A percentile compares a stretch with the other conserved stretches of the same genome.
Evolutionary conservation across 1,139 yeast species (phyloP).

Genomic region (Sugiyamaella sp.): DNA sequence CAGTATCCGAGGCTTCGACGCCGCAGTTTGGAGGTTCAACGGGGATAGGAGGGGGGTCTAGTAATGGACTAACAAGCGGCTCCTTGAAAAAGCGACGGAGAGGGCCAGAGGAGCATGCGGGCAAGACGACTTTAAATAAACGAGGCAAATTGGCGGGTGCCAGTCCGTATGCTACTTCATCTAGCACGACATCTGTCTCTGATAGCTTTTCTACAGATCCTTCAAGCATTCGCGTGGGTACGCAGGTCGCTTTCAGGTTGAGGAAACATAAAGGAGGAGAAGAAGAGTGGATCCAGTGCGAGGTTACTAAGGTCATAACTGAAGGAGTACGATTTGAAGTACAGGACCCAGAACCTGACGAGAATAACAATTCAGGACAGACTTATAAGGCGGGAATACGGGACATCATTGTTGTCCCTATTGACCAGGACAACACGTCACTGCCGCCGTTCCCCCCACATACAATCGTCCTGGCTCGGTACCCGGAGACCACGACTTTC

Average conservation of each 20-base stretch:
- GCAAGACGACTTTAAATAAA: slow-evolving; percentile 9
- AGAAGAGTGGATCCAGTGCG: slow-evolving; percentile 96
- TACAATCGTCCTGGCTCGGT: slow-evolving; percentile 83
- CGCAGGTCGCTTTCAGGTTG: slow-evolving; percentile 88
- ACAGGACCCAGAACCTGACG: slow-evolving; percentile 97
- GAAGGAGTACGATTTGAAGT: slow-evolving; percentile 81
- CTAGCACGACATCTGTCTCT: neutral
- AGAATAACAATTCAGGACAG: slow-evolving; percentile 86
- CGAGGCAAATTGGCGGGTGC: slow-evolving; percentile 12
- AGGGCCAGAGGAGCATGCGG: slow-evolving; percentile 14
- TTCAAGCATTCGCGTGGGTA: slow-evolving; percentile 49
- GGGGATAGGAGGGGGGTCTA: neutral
- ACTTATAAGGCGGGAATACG: slow-evolving; percentile 79
- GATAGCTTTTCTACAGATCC: slow-evolving; percentile 2
- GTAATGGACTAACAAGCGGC: neutral
- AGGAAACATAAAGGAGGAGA: slow-evolving; percentile 54
- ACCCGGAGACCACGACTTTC: slow-evolving; percentile 97
- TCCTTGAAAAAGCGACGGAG: slow-evolving; percentile 22
- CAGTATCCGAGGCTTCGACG: slow-evolving; percentile 16
- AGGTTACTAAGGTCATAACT: slow-evolving; percentile 71
- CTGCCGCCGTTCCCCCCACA: slow-evolving; percentile 67
- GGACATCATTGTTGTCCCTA: slow-evolving; percentile 78
- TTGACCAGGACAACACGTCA: slow-evolving; percentile 42
- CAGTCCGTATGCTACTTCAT: slow-evolving; percentile 13
- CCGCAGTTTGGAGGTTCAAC: slow-evolving; percentile 11